Conservation (phyloP, 495 filamentous ascomycete species). For the Aspergillus campestris region DNA sequence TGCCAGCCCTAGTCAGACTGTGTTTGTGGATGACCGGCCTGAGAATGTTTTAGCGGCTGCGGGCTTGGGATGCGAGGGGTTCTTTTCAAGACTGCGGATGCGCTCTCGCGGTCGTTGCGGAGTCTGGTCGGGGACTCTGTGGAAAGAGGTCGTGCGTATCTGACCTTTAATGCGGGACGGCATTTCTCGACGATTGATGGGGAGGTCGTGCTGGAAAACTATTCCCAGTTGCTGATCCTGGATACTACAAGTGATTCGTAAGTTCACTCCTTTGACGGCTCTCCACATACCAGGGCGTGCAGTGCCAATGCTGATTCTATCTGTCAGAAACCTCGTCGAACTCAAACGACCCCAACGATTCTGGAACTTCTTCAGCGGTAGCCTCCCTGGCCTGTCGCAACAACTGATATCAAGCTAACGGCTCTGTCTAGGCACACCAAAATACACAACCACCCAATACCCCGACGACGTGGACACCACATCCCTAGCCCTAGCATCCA, state of each 20-base stretch:
- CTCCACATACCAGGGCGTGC: background rate
- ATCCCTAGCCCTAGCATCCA: constrained; percentile 4
- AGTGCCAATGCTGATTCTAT: background rate
- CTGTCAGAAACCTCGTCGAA: constrained; percentile 6
- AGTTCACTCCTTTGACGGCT: background rate
- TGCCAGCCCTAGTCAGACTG: too few relatives aligned
- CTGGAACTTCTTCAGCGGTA: constrained; percentile 12
- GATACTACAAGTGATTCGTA: constrained; percentile 8
- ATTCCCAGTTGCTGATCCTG: constrained; percentile 10
- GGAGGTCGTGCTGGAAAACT: constrained; percentile 11
- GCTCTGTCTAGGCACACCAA: too few relatives aligned
- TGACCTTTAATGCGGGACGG: background rate
- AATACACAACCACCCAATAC: constrained; percentile 1
- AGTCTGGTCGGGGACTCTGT: too few relatives aligned
- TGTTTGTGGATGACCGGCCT: too few relatives aligned
- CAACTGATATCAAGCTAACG: too few relatives aligned
- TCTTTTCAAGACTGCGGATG: too few relatives aligned
- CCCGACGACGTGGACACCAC: constrained; percentile 22
- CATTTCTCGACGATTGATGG: constrained; percentile 3
- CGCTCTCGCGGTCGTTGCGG: too few relatives aligned
- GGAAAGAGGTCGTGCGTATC: too few relatives aligned
- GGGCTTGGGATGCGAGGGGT: too few relatives aligned
- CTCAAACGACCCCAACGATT: constrained; percentile 1
- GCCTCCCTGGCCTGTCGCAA: background rate
- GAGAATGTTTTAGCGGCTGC: too few relatives aligned